These are phyloP conservation scores for Acanthamoeba rhysodes DNA, from an alignment of 208 protist species.

Conservation along the genomic window DNA sequence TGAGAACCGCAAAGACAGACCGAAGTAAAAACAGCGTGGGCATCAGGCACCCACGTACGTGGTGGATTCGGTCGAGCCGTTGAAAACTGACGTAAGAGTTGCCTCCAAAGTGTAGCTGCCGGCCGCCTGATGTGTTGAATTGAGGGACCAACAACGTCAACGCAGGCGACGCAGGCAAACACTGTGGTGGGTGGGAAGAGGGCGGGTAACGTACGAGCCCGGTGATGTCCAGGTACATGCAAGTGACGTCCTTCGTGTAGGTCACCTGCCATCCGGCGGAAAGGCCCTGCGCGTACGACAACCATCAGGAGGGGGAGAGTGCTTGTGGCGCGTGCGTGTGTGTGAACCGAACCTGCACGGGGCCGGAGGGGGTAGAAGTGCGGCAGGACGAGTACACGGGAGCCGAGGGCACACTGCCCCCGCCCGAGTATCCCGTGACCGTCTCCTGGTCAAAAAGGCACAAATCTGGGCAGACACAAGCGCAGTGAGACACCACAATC, in stretches of 20 bases:
- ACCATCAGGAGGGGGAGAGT: neutral
- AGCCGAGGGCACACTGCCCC: neutral
- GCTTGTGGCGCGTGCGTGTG: neutral
- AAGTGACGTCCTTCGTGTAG: constrained; percentile 1
- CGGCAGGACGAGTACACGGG: constrained; percentile 31
- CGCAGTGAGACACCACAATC: too few species aligned
- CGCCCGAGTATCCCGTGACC: neutral
- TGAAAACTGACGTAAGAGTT: neutral
- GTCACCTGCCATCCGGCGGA: constrained; percentile 51
- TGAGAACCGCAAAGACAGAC: neutral
- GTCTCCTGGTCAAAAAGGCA: constrained; percentile 8
- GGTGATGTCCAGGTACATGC: constrained; percentile 64
- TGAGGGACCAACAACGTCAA: too few species aligned
- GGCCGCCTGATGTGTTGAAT: neutral
- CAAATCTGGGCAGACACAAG: neutral
- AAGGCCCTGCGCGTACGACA: neutral
- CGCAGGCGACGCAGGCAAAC: too few species aligned
- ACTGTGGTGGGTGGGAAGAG: too few species aligned
- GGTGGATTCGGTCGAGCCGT: neutral
- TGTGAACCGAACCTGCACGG: neutral
- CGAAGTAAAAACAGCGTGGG: neutral
- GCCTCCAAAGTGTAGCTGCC: neutral
- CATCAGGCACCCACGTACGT: neutral
- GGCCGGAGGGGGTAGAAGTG: neutral
- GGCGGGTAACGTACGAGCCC: neutral